Evolutionary conservation across 176 grass and related monocot species (phyloP).

Genomic region (Calamus simplicifolius): DNA sequence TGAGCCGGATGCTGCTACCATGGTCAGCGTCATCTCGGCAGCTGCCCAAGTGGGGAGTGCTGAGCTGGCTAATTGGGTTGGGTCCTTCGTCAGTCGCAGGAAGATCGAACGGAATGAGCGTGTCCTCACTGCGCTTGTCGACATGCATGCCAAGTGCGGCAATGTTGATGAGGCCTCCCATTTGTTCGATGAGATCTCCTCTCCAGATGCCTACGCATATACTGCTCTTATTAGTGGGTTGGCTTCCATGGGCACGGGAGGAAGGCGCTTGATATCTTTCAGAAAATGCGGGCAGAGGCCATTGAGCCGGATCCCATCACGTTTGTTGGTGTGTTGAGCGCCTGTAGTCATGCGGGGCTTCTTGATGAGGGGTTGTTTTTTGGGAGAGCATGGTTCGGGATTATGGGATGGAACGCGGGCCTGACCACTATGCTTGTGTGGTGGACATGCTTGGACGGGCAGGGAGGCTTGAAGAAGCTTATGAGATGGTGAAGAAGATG

Average conservation of each 20-base stretch:
- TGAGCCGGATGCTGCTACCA: constrained; percentile 51
- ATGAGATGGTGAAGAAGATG: constrained; percentile 50
- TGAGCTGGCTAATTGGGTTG: constrained; percentile 39
- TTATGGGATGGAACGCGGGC: constrained; percentile 28
- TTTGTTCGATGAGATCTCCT: constrained; percentile 48
- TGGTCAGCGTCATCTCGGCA: constrained; percentile 60
- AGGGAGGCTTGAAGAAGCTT: constrained; percentile 56
- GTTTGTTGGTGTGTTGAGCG: constrained; percentile 64
- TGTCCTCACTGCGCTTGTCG: constrained; percentile 60
- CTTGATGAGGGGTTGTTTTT: constrained; percentile 40
- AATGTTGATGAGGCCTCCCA: constrained; percentile 48
- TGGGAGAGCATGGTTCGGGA: constrained; percentile 55
- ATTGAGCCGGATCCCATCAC: constrained; percentile 58
- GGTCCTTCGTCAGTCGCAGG: constrained; percentile 34
- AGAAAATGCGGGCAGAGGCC: constrained; percentile 42
- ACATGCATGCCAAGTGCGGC: constrained; percentile 68
- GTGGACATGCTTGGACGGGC: constrained; percentile 67
- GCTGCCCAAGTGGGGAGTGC: constrained; percentile 44
- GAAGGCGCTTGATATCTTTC: constrained; percentile 50
- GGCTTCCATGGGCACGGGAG: constrained; percentile 57
- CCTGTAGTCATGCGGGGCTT: constrained; percentile 64
- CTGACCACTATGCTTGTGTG: constrained; percentile 62
- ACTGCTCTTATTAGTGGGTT: constrained; percentile 66
- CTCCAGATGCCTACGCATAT: constrained; percentile 56
- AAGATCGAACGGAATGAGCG: constrained; percentile 55